Percentiles rank a stretch among this genome's conserved stretches.
Evolutionary conservation across 2,329 filamentous ascomycete genomes (phyloP).

Genomic region (Scedosporium apiospermum): DNA sequence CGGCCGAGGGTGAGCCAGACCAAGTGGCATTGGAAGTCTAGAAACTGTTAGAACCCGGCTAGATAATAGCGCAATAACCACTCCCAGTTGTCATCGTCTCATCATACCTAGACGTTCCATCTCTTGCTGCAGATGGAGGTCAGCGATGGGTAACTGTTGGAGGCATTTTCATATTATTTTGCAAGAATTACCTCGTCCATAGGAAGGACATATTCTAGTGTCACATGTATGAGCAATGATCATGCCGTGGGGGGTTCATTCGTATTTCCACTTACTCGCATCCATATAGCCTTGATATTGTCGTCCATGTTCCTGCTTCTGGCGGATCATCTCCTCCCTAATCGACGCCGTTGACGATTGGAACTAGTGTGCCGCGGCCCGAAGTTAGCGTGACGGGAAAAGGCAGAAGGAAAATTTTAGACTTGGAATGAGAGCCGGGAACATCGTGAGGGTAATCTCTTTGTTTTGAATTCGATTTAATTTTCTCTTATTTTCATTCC

Average conservation of each 20-base stretch:
- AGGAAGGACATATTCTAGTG: background rate
- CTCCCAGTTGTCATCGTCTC: background rate
- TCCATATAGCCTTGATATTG: slow-evolving; percentile 1
- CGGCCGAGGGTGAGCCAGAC: slow-evolving; percentile 11
- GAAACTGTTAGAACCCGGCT: background rate
- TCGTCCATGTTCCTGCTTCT: background rate
- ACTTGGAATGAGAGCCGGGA: too few species aligned
- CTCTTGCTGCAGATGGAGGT: background rate
- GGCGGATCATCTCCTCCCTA: slow-evolving; percentile 2
- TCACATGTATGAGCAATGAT: background rate
- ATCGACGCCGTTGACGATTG: background rate
- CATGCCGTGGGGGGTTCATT: background rate
- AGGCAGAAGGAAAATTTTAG: background rate
- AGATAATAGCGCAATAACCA: too few species aligned
- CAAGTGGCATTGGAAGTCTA: slow-evolving; percentile 3
- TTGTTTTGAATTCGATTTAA: too few species aligned
- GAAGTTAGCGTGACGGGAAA: background rate
- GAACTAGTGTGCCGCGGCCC: background rate
- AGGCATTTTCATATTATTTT: background rate
- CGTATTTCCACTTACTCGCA: background rate
- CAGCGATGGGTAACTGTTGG: background rate
- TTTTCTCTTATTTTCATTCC: too few species aligned
- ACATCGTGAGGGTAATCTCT: too few species aligned
- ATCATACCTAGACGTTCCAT: slow-evolving; percentile 2
- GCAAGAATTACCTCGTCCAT: slow-evolving; percentile 2